Conservation (phyloP, 441 rosid species). For the Arabidopsis lyrata region DNA sequence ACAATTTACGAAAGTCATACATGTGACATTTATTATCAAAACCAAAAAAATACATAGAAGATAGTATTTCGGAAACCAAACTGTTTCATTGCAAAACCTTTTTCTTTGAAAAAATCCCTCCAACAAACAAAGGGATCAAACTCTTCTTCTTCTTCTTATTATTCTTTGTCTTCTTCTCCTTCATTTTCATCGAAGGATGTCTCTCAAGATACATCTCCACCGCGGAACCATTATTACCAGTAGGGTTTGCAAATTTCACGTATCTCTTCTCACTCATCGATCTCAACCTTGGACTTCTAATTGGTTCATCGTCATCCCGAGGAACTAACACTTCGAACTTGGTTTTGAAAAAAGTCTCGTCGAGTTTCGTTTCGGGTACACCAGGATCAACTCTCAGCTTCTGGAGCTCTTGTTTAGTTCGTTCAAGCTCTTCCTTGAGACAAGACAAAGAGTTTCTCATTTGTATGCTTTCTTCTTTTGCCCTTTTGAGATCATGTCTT, state of each 20-base stretch:
- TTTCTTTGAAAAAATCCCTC: slow-evolving; percentile 78
- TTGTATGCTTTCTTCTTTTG: slow-evolving; percentile 57
- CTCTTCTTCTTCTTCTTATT: slow-evolving; percentile 77
- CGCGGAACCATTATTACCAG: slow-evolving; percentile 47
- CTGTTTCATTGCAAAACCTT: slow-evolving; percentile 48
- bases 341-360: slow-evolving; percentile 44
- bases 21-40: slow-evolving; percentile 26
- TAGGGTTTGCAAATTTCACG: slow-evolving; percentile 78
- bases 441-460: slow-evolving; percentile 71
- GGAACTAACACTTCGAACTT: slow-evolving; percentile 48
- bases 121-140: slow-evolving; percentile 77
- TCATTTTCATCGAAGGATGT: slow-evolving; percentile 71
- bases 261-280: slow-evolving; percentile 60
- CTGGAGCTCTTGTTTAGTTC: slow-evolving; percentile 73
- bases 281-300: slow-evolving; percentile 36
- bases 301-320: slow-evolving; percentile 20
- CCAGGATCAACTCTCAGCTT: slow-evolving; percentile 49
- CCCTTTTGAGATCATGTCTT: slow-evolving; percentile 57
- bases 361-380: slow-evolving; percentile 43
- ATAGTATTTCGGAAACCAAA: slow-evolving; percentile 18
- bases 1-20: slow-evolving; percentile 21
- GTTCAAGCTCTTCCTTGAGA: slow-evolving; percentile 78
- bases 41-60: background rate
- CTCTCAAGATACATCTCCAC: slow-evolving; percentile 60
- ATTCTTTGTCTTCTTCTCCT: slow-evolving; percentile 63